Conservation (phyloP, 148 eudicot genomes). For the Heliosperma pusillum region DNA sequence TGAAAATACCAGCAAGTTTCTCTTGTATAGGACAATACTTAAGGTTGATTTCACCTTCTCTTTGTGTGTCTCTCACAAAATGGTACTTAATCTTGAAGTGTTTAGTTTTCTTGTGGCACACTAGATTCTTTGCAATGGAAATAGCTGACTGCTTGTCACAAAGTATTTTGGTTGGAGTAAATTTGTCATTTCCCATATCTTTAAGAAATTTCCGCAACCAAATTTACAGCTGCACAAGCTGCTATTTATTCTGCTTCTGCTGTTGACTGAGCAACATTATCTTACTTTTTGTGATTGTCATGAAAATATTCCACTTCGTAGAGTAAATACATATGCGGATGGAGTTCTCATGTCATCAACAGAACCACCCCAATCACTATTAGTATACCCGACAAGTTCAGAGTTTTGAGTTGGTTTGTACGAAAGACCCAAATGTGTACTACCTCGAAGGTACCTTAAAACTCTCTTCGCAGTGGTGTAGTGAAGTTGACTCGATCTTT, state of each 20-base stretch:
- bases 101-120: not conserved
- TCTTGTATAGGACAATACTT: not conserved
- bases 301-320: not conserved
- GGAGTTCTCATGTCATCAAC: not conserved
- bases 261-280: not conserved
- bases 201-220: not conserved
- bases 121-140: not conserved
- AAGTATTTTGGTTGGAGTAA: not conserved
- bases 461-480: not conserved
- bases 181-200: not conserved
- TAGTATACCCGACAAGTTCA: not conserved
- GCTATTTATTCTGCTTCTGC: not conserved
- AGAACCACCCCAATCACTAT: not conserved
- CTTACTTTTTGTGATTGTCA: slow-evolving; percentile 1
- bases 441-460: not conserved
- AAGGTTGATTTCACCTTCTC: not conserved
- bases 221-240: too few species aligned
- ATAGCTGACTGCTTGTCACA: not conserved
- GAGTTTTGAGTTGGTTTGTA: not conserved
- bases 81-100: not conserved
- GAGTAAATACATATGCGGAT: not conserved
- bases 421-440: not conserved
- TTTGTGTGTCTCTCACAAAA: not conserved
- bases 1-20: not conserved
- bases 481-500: not conserved